phyloP scores from a whole-genome alignment of 1,139 yeast genomes.

The Pichia sp. region DNA sequence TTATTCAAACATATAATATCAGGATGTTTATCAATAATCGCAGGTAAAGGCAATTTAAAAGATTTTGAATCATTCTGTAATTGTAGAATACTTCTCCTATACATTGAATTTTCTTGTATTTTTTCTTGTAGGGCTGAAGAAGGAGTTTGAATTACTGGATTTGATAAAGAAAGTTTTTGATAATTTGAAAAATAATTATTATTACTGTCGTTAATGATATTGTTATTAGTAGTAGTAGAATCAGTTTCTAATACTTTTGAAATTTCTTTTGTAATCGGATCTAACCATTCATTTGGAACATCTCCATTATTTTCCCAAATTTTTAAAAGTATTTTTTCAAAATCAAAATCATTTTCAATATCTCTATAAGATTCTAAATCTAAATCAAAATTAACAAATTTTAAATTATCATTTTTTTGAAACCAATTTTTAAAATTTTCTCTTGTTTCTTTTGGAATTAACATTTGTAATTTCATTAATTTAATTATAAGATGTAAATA shows the following conservation, averaged over 20 bases:
- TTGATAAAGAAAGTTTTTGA: not conserved
- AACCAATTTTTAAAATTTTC: constrained; percentile 21
- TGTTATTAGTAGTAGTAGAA: not conserved
- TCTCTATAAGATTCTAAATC: constrained; percentile 55
- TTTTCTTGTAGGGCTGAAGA: constrained; percentile 4
- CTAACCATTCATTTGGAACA: constrained; percentile 19
- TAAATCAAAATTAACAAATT: constrained; percentile 46
- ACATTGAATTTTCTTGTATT: constrained; percentile 7
- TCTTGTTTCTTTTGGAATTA: constrained; percentile 23
- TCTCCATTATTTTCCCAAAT: constrained; percentile 28
- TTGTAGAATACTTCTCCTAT: constrained; percentile 7
- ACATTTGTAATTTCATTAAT: constrained; percentile 32
- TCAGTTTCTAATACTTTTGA: constrained; percentile 6
- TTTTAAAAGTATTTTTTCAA: constrained; percentile 33
- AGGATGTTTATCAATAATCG: constrained; percentile 15
- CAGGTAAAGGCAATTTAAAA: constrained; percentile 19
- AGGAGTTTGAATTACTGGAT: not conserved
- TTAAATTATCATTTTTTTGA: constrained; percentile 35
- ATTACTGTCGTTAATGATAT: no score
- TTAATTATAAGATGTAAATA: constrained; percentile 58
- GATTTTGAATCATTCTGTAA: constrained; percentile 6
- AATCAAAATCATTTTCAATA: constrained; percentile 50
- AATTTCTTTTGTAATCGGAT: constrained; percentile 24
- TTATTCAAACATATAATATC: not conserved
- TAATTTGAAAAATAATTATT: not conserved